Evolutionary conservation across 768 basidiomycete species (phyloP), one percentile per base, ranked within the genome.

Genomic region (Leucocoprinus leucothites): DNA sequence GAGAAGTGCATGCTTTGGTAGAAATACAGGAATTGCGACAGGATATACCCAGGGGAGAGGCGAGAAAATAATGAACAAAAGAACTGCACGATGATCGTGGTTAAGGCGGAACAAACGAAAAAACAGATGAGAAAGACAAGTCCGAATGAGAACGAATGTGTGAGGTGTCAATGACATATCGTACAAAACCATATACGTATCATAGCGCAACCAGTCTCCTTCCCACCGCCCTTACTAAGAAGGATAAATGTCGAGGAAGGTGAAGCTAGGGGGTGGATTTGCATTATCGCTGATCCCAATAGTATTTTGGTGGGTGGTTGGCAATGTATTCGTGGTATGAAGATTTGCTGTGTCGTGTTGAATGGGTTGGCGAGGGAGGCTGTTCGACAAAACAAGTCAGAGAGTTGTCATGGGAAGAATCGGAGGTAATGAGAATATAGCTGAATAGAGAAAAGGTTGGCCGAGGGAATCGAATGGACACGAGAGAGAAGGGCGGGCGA

Each of bases 251-350:
- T 31, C 31, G 31, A 11, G 31, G 31, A 11, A 31, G 31, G 31
- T 38, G 9, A 38, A n/a, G 38, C 14, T 9, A 13, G 9, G 5
- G 16, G 6, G 3, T n/a, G 16, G 38, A n/a, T 3, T n/a, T 11
- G 14, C 6, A 38, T 38, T 11, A 31, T 11, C 64, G 63, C 36
- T 61, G 56, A 22, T 68, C 63, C 69, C 69, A 71, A 48, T 71
- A 69, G 48, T 71, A 70, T 46, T 65, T 65, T 31, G 67, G 67
- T 28, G 63, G 67, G 41, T 68, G 65, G 42, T 66, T 63, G 16
- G 65, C 63, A 19, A 61, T 60, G 51, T 61, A 62, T 18, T 66
- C 65, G 40, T 64, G 60, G 51, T 67, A 65, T 38, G 67, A 60
- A 4, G 61, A 64, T 34, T 63, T 62, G 16, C 62, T 58, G 18